phyloP scores from a whole-genome alignment of 1,139 yeast species.

The Suhomyces taliae region DNA sequence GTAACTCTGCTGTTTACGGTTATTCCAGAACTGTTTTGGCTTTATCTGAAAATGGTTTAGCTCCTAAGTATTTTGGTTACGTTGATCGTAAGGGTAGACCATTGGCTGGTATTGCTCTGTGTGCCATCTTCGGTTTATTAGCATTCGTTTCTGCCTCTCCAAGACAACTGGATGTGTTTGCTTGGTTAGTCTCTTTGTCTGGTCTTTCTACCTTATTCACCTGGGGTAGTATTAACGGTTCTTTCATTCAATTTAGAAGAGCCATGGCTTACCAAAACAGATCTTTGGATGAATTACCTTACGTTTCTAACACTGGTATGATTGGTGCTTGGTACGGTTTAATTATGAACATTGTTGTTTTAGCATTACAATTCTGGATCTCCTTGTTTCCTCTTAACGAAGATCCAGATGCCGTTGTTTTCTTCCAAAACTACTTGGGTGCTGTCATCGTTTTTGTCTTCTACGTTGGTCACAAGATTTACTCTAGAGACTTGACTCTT shows the following conservation, averaged over 20 bases:
- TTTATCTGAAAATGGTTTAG: slow-evolving; percentile 43
- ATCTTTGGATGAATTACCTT: slow-evolving; percentile 36
- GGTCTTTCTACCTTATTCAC: slow-evolving; percentile 44
- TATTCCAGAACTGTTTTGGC: slow-evolving; percentile 44
- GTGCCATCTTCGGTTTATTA: slow-evolving; percentile 38
- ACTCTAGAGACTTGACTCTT: slow-evolving; percentile 27
- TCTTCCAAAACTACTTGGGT: slow-evolving; percentile 38
- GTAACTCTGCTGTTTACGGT: slow-evolving; percentile 47
- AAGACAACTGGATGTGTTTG: slow-evolving; percentile 36
- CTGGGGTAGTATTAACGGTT: slow-evolving; percentile 41
- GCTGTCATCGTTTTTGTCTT: slow-evolving; percentile 34
- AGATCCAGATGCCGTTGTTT: slow-evolving; percentile 29
- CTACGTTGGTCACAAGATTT: slow-evolving; percentile 37
- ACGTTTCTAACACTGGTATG: slow-evolving; percentile 38
- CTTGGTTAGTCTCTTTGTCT: slow-evolving; percentile 43
- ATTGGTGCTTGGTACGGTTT: slow-evolving; percentile 39
- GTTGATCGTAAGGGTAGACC: slow-evolving; percentile 47
- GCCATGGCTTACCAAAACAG: slow-evolving; percentile 35
- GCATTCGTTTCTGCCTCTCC: slow-evolving; percentile 43
- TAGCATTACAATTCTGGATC: slow-evolving; percentile 45
- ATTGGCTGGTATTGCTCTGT: slow-evolving; percentile 33
- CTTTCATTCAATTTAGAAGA: slow-evolving; percentile 40
- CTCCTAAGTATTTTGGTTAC: slow-evolving; percentile 35
- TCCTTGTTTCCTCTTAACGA: slow-evolving; percentile 38
- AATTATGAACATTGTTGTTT: slow-evolving; percentile 31